Base-by-base conservation (phyloP, 306 rosid genomes). In the Dicorynia guianensis region DNA sequence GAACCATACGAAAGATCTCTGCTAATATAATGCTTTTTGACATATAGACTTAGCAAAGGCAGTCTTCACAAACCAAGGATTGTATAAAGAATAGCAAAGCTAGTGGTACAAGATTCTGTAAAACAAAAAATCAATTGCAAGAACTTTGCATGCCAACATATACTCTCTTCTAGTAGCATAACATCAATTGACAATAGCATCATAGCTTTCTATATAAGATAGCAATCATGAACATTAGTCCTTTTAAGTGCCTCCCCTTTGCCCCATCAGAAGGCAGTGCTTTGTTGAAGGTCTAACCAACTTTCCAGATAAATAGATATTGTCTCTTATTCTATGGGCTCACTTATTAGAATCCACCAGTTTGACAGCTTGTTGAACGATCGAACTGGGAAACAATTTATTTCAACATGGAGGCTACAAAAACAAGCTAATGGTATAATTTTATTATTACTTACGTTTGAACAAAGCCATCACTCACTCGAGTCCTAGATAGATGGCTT, bases 401-500 rank as follows among this genome's bases (percentile, higher is more conserved):
- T 25, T 25, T 1, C 30, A 25, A 25, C 30, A 25, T 25, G 1
- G 2, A 1, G 30, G 1, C 30, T 2, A 25, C 1, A 25, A 25
- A 2, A 25, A 25, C 30, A 25, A 25, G 30, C 30, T 25, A 25
- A 25, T 25, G 30, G 30, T 25, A 25, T 25, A 25, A 25, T 25
- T 25, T 25, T 25, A 25, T 25, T 56, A 60, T 66, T 66, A 87
- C 97, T 89, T 70, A 94, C 98, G 47, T 91, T 70, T 59, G 84
- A 75, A 84, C 80, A 87, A 81, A 87, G 49, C 86, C 88, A 72
- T 91, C 94, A 84, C 97, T 94, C 59, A 63, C 91, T 81, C 89
- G 84, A 77, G 82, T 81, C 83, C 71, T 85, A 86, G 72, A 62
- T 13, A 71, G 74, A 73, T 87, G 65, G 83, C 84, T 83, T 79